These are phyloP conservation scores for Pezicula carpinea DNA, from an alignment of 2,329 filamentous ascomycete genomes.

Conservation along the genomic window DNA sequence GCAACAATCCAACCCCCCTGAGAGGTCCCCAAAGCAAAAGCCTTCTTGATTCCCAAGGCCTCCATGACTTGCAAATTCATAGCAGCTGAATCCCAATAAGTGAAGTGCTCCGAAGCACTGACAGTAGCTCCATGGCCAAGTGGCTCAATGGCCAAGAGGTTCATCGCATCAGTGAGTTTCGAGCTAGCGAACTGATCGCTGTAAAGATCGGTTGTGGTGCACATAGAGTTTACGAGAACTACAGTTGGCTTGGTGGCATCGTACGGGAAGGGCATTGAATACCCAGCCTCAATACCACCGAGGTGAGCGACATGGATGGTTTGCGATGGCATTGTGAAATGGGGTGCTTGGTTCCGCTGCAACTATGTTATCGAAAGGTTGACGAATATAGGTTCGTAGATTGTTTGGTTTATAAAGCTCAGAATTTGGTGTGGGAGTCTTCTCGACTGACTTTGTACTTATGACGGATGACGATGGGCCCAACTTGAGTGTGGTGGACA, in stretches of 20 bases:
- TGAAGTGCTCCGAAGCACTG: conserved; percentile 39
- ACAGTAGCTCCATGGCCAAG: conserved; percentile 46
- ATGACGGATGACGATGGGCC: too few relatives aligned
- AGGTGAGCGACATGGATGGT: conserved; percentile 41
- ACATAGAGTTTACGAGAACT: conserved; percentile 49
- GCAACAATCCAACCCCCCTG: conserved; percentile 47
- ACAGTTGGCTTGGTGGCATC: conserved; percentile 47
- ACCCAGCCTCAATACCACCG: conserved; percentile 43
- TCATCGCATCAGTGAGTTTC: conserved; percentile 36
- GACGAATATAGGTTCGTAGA: too few relatives aligned
- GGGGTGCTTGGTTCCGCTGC: too few relatives aligned
- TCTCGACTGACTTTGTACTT: too few relatives aligned
- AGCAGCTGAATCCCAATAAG: conserved; percentile 48
- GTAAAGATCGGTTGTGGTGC: conserved; percentile 43
- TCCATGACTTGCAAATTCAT: conserved; percentile 53
- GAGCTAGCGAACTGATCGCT: conserved; percentile 37
- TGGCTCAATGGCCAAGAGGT: conserved; percentile 47
- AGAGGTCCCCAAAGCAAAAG: conserved; percentile 46
- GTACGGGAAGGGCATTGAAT: conserved; percentile 30
- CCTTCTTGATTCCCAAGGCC: conserved; percentile 39
- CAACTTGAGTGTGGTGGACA: too few relatives aligned
- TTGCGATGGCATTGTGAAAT: not conserved
- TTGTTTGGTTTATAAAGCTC: too few relatives aligned
- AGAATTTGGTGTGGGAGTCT: too few relatives aligned
- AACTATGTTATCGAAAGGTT: too few relatives aligned